Evolutionary conservation across 805 yeast species (phyloP), one percentile per base, ranked within the genome.

Genomic region (Saturnispora hagleri): DNA sequence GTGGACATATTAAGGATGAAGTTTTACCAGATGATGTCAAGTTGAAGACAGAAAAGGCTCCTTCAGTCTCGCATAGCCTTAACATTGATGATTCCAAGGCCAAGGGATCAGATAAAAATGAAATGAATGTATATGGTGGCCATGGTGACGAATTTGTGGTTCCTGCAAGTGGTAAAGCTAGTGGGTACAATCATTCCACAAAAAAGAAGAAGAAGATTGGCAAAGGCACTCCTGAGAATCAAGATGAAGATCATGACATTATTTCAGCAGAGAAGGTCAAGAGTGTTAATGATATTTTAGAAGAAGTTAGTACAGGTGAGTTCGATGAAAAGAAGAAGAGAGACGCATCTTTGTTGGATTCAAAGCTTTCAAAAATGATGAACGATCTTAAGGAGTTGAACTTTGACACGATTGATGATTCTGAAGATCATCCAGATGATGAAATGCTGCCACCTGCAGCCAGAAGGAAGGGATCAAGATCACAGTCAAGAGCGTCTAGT

Each of bases 1-100:
- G 71, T 46, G 87, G 86, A 1, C 71, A 74, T 47, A 69, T 80
- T 46, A 80, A 74, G 58, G 69, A 69, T n/a, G 75, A 71, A 46
- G 77, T 74, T 24, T 64, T 71, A 55, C 73, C 66, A 53, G 55
- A 58, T 13, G 48, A 52, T 28, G 22, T 1, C 18, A 35, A 34
- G n/a, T n/a, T 26, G 35, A 9, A 38, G 22, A 22, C n/a, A 5
- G 28, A 22, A 13, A 8, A 18, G 20, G 13, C 22, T 10, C 42
- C 31, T n/a, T 28, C 20, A n/a, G n/a, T 43, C 9, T n/a, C 46
- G 17, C 18, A 43, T 28, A 38, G 24, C 22, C 22, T 38, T 12
- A 38, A 38, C 22, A 35, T 52, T 31, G 36, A 44, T 34, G 35
- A 51, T 24, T 10, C 35, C 3, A 40, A 47, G 4, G 44, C 46